A percentile compares a stretch with the other conserved stretches of the same genome.
Conservation (phyloP, 1,284 basidiomycete genomes). For the Rhodotorula sp. region DNA sequence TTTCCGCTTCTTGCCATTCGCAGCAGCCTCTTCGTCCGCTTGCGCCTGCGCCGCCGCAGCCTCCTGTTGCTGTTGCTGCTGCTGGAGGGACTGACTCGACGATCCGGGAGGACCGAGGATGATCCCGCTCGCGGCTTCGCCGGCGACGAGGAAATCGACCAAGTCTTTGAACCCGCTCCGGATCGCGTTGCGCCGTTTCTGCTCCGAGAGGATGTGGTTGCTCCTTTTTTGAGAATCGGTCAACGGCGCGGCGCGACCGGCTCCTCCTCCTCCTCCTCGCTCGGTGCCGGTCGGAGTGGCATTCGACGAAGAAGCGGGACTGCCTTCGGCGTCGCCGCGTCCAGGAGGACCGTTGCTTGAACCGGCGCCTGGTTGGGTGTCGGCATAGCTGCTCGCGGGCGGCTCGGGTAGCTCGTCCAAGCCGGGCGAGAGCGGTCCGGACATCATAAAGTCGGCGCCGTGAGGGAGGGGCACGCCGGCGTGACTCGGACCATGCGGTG, state of each 20-base stretch:
- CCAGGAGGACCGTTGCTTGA: background rate
- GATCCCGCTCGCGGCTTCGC: constrained; percentile 59
- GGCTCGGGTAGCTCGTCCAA: background rate
- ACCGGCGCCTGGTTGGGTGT: background rate
- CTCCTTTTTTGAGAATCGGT: constrained; percentile 83
- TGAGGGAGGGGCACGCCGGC: background rate
- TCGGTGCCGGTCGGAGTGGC: background rate
- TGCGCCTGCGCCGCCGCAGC: background rate
- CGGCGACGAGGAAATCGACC: constrained; percentile 41
- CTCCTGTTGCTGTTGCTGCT: background rate
- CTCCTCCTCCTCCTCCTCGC: background rate
- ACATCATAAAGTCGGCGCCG: background rate
- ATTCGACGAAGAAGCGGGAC: background rate
- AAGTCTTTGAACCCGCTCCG: constrained; percentile 67
- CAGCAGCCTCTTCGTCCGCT: constrained; percentile 4
- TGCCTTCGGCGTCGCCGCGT: background rate
- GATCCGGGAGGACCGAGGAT: constrained; percentile 19
- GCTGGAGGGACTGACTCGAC: background rate
- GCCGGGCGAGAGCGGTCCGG: background rate
- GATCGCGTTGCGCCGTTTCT: constrained; percentile 83
- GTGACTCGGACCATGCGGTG: background rate
- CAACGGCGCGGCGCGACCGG: constrained; percentile 48
- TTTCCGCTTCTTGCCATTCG: constrained; percentile 6
- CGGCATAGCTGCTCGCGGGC: background rate
- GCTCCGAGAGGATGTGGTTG: constrained; percentile 89